phyloP scores from a whole-genome alignment of 768 basidiomycete species.

The Obba rivulosa region DNA sequence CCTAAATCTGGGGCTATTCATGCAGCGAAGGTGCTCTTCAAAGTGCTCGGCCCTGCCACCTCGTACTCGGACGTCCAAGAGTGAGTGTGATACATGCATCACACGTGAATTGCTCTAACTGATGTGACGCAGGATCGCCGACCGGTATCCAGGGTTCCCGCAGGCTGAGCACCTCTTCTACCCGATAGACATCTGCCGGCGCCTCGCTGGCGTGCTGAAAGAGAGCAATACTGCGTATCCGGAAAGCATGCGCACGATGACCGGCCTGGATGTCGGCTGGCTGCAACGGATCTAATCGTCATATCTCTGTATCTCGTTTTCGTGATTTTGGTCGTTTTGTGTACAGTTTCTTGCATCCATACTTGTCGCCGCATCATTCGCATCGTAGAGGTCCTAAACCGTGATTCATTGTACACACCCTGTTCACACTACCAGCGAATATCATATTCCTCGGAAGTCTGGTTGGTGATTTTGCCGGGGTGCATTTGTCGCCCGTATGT shows the following conservation, averaged over 20 bases:
- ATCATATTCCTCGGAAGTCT: too few species aligned
- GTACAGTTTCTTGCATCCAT: too few species aligned
- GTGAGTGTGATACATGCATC: conserved; percentile 29
- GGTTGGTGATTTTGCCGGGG: too few species aligned
- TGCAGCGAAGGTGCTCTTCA: conserved; percentile 84
- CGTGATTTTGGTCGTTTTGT: too few species aligned
- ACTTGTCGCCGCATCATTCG: too few species aligned
- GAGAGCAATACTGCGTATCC: conserved; percentile 80
- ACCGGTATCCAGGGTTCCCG: conserved; percentile 76
- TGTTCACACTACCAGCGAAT: too few species aligned
- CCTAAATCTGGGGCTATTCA: conserved; percentile 57
- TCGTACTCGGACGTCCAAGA: conserved; percentile 45
- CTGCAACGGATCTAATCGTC: conserved; percentile 34
- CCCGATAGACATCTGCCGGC: conserved; percentile 70
- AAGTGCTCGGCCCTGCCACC: conserved; percentile 61
- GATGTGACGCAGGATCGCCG: conserved; percentile 39
- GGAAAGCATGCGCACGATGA: conserved; percentile 70
- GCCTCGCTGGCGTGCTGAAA: conserved; percentile 61
- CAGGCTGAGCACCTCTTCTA: conserved; percentile 88
- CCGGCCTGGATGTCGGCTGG: conserved; percentile 81
- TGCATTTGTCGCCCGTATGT: too few species aligned
- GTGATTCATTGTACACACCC: too few species aligned
- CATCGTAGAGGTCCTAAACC: too few species aligned
- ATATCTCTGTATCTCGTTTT: not conserved
- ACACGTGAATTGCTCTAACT: not conserved